These are phyloP conservation scores for Harrya chromipes DNA, from an alignment of 768 basidiomycete species.

Conservation along the genomic window DNA sequence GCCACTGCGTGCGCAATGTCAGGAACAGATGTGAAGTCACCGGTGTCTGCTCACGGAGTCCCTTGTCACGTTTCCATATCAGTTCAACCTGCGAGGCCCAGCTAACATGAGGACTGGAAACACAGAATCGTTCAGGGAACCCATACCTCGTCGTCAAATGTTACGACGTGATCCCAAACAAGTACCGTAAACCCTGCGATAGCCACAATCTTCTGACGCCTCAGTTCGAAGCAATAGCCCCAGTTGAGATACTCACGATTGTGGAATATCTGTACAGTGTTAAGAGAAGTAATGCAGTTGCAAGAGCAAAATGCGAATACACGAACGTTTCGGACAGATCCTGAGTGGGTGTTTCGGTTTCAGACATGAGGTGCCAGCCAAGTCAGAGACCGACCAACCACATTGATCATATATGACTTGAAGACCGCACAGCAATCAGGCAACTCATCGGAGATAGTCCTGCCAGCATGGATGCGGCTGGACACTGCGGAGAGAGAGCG, in stretches of 20 bases:
- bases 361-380: conserved; percentile 2
- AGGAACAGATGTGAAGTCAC: not conserved
- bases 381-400: too few species aligned
- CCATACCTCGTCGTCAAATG: conserved; percentile 38
- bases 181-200: conserved; percentile 49
- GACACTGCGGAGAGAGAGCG: too few species aligned
- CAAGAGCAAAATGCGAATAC: not conserved
- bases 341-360: not conserved
- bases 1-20: conserved; percentile 21
- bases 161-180: conserved; percentile 45
- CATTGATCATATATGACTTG: too few species aligned
- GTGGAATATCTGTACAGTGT: conserved; percentile 4
- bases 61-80: conserved; percentile 37
- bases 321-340: conserved; percentile 2
- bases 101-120: not conserved
- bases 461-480: too few species aligned
- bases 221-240: not conserved
- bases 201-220: conserved; percentile 44
- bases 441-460: too few species aligned
- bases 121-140: not conserved
- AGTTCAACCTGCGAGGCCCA: conserved; percentile 30
- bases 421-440: too few species aligned
- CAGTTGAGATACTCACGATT: conserved; percentile 3
- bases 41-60: conserved; percentile 27
- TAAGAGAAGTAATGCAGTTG: not conserved